Base-by-base conservation (phyloP, 495 filamentous ascomycete genomes). In the Cudoniella acicularis region DNA sequence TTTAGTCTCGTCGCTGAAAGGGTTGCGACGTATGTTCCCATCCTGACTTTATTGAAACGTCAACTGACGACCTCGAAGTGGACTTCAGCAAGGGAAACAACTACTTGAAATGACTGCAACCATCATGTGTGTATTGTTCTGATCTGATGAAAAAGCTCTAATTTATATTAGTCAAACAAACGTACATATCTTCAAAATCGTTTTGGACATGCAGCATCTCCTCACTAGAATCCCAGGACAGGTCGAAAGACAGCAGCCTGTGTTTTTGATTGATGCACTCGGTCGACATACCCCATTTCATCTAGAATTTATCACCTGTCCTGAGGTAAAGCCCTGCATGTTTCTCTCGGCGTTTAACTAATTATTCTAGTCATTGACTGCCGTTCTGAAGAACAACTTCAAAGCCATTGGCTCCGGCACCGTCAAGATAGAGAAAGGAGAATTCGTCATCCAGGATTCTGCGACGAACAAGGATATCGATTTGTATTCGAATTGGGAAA, bases 191-290 rank as follows among this genome's bases (percentile, higher is more conserved):
- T 71, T 65, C 41, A 46, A 71, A 21, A 59, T 66, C 10, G 45
- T 72, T 6, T 47, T 63, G 0, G 47, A 61, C 25, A 63, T 72
- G 10, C 69, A 73, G 42, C 50, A 46, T 11, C 20, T 67, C 49
- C 54, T 70, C 3, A 57, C 45, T 0, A 42, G 41, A 13, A 56
- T 73, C 8, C 68, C 70, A 23, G 54, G 43, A 1, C 70, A 70
- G 52, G 49, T 72, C 49, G 54, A 72, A 22, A 65, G 66, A 2
- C 66, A 72, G 51, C 68, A 70, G 59, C 70, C 70, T 3, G 69
- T 71, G 3, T 67, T 62, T 30, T 50, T 71, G 6, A 60, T 65
- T 13, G 69, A 73, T 54, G 70, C 70, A 2, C 36, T 69, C 1
- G 65, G 65, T 16, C 50, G 54, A 51, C 10, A 56, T 16, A 63